A percentile compares a stretch with the other conserved stretches of the same genome.
Evolutionary conservation across 2,329 filamentous ascomycete species (phyloP).

Genomic region (Thielaviopsis populi): DNA sequence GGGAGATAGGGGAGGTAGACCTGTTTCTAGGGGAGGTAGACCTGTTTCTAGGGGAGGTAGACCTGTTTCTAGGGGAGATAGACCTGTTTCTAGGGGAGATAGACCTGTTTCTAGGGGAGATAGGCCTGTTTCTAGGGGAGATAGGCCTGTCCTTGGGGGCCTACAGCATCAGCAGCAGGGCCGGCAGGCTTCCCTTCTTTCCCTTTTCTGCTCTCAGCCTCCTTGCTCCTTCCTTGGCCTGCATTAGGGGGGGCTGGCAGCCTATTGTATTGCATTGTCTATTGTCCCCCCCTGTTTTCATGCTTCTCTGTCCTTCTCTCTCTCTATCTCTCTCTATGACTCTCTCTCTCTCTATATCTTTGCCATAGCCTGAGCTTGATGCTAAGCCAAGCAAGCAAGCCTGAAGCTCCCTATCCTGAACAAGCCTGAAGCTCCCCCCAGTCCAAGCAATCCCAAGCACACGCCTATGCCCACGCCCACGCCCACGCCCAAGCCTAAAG

Average conservation of each 20-base stretch:
- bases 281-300: background rate
- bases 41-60: background rate
- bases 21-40: too few relatives aligned
- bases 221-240: background rate
- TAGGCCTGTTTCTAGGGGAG: too few relatives aligned
- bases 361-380: background rate
- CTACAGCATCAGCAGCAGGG: too few relatives aligned
- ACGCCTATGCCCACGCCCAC: background rate
- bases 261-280: background rate
- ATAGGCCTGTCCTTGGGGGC: too few relatives aligned
- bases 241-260: background rate
- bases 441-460: background rate
- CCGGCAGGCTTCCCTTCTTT: background rate
- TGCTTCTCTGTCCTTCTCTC: background rate
- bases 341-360: background rate
- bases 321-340: too few relatives aligned
- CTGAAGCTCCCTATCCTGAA: too few relatives aligned
- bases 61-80: too few relatives aligned
- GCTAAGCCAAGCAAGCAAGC: too few relatives aligned
- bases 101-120: too few relatives aligned
- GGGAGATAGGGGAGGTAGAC: too few relatives aligned
- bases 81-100: too few relatives aligned
- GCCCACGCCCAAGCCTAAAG: background rate
- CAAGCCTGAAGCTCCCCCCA: too few relatives aligned
- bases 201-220: background rate